phyloP scores from a whole-genome alignment of 768 basidiomycete species.

The Russula sp. region DNA sequence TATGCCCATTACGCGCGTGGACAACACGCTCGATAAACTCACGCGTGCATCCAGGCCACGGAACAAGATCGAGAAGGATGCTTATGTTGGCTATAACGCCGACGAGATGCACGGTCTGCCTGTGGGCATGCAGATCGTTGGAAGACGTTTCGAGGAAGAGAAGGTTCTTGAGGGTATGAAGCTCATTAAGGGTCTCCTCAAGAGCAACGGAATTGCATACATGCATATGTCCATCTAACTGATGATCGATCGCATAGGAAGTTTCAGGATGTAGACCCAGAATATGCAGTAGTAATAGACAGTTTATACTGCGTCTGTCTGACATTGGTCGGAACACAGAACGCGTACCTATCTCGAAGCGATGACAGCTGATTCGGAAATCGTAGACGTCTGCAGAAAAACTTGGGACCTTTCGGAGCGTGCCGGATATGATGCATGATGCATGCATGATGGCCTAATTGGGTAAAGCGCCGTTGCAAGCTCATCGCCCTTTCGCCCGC shows the following conservation, averaged over 20 bases:
- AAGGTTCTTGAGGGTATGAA: conserved; percentile 69
- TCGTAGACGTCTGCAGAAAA: too few relatives aligned
- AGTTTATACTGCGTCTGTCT: too few relatives aligned
- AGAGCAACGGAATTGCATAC: conserved; percentile 9
- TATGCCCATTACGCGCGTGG: conserved; percentile 55
- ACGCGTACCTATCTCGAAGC: not conserved
- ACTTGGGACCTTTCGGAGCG: too few relatives aligned
- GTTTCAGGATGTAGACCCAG: not conserved
- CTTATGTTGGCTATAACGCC: conserved; percentile 56
- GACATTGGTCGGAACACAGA: too few relatives aligned
- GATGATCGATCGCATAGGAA: too few relatives aligned
- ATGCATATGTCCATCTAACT: not conserved
- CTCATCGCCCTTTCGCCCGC: too few relatives aligned
- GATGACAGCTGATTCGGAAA: too few relatives aligned
- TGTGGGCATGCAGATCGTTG: conserved; percentile 63
- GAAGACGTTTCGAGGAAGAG: conserved; percentile 66
- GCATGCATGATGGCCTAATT: too few relatives aligned
- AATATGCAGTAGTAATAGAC: not conserved
- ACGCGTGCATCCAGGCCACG: conserved; percentile 38
- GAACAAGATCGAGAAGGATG: conserved; percentile 46
- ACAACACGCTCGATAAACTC: conserved; percentile 44
- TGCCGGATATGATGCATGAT: too few relatives aligned
- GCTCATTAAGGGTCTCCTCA: conserved; percentile 43
- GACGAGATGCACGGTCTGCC: conserved; percentile 66
- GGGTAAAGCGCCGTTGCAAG: too few relatives aligned